A percentile compares a stretch with the other conserved stretches of the same genome.
phyloP scores from a whole-genome alignment of 495 filamentous ascomycete species.

The Penicillium atrosanguineum region DNA sequence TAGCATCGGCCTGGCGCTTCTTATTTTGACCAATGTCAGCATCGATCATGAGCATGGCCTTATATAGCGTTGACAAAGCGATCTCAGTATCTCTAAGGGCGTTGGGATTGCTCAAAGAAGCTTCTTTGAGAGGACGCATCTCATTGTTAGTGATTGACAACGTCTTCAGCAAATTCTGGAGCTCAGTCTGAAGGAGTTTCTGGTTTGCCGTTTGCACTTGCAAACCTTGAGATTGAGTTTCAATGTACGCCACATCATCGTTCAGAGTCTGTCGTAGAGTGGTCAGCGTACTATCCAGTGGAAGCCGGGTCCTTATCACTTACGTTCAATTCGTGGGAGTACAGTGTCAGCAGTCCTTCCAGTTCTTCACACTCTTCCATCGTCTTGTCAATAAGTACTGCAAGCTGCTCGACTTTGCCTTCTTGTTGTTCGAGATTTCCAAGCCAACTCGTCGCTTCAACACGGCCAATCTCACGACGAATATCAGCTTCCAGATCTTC shows the following conservation, averaged over 20 bases:
- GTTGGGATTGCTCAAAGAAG: slow-evolving; percentile 65
- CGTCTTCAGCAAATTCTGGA: slow-evolving; percentile 76
- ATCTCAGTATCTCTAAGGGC: slow-evolving; percentile 75
- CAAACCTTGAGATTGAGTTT: slow-evolving; percentile 92
- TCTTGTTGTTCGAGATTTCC: slow-evolving; percentile 85
- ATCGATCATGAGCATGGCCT: slow-evolving; percentile 93
- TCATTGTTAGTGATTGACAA: slow-evolving; percentile 79
- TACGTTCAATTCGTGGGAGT: slow-evolving; percentile 90
- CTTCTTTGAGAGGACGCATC: slow-evolving; percentile 67
- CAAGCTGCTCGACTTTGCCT: slow-evolving; percentile 78
- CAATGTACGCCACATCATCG: slow-evolving; percentile 94
- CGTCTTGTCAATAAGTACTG: slow-evolving; percentile 77
- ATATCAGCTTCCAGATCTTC: slow-evolving; percentile 81
- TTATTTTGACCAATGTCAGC: slow-evolving; percentile 63
- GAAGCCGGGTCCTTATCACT: slow-evolving; percentile 29
- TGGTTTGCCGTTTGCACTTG: slow-evolving; percentile 98
- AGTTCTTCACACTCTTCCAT: slow-evolving; percentile 94
- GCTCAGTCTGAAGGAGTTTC: slow-evolving; percentile 84
- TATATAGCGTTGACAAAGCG: slow-evolving; percentile 78
- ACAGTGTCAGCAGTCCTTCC: slow-evolving; percentile 87
- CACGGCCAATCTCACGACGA: slow-evolving; percentile 80
- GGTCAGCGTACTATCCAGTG: not conserved
- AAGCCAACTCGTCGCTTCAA: slow-evolving; percentile 91
- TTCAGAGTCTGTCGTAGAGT: slow-evolving; percentile 66
- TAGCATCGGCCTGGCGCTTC: slow-evolving; percentile 45